Percentiles rank a stretch among this genome's conserved stretches.
Evolutionary conservation across 495 filamentous ascomycete genomes (phyloP).

Genomic region (Aspergillus ellipticus): DNA sequence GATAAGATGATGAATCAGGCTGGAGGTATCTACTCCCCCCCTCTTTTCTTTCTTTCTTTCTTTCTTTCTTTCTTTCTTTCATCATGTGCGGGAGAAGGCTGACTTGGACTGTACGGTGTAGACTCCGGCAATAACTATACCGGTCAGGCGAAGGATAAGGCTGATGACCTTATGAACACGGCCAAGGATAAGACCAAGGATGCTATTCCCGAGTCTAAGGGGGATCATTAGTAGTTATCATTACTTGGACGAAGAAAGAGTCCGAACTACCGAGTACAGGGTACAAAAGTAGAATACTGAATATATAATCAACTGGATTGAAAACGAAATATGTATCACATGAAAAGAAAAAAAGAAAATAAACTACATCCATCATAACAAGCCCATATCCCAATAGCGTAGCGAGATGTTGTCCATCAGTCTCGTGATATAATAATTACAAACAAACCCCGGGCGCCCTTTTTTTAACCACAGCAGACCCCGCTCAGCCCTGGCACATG

Average conservation of each 20-base stretch:
- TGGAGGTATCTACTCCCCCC: neutral
- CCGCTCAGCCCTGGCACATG: constrained; percentile 85
- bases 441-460: constrained; percentile 25
- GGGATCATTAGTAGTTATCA: neutral
- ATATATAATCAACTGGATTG: too few relatives aligned
- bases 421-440: constrained; percentile 40
- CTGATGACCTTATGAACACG: neutral
- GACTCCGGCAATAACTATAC: too few relatives aligned
- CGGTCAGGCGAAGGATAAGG: neutral
- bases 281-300: too few relatives aligned
- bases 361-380: constrained; percentile 4
- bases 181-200: neutral
- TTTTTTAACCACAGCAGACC: too few relatives aligned
- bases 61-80: neutral
- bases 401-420: constrained; percentile 26
- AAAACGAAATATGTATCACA: constrained; percentile 7
- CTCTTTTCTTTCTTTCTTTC: neutral
- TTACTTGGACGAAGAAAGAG: too few relatives aligned
- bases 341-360: neutral
- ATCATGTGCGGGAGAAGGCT: neutral
- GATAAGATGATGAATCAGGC: neutral
- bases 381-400: constrained; percentile 1
- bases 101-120: too few relatives aligned
- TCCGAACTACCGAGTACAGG: too few relatives aligned
- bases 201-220: neutral